Base-by-base conservation (phyloP, 306 rosid genomes). In the Mimosa bimucronata region DNA sequence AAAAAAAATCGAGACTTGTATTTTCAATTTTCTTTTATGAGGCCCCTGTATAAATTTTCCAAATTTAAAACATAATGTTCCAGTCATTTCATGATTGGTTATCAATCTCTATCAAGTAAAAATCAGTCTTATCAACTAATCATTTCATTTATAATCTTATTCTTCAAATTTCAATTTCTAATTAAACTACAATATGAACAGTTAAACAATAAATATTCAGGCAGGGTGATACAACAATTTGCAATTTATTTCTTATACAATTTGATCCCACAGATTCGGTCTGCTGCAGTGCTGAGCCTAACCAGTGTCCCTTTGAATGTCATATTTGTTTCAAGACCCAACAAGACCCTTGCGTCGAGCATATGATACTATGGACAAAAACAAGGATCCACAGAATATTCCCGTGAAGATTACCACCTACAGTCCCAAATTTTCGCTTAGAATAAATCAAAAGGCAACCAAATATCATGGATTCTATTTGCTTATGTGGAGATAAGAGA, bases 331-430 rank as follows among this genome's bases (percentile, higher is more conserved):
- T 94, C 92, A 94, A 78, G 98, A 89, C 78, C 94, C 97, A 50
- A 94, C 90, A 46, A 94, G 94, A 66, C 98, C 98, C 86, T 88
- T 94, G 86, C 90, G 94, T 68, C 97, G 87, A 23, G 98, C 98
- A 80, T 92, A 92, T 2, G 94, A 73, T 70, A 89, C 84, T 76
- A 92, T 75, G 34, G 88, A 81, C 38, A 92, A 4, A 86, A 92
- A 91, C 76, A 94, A 13, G 12, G 90, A 73, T 52, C 85, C 89
- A 38, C 97, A 84, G 60, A 41, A 82, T 70, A 87, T 61, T 85
- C 94, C 98, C 2, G 87, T 53, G 31, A 88, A 25, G 48, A 91
- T 87, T 79, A 92, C 91, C 89, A 94, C 98, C 98, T 94, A 80
- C 65, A 78, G 62, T 65, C 69, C 31, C 45, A 65, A 78, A 52